Base-by-base conservation (phyloP, 495 filamentous ascomycete species). In the Hypoxylon fragiforme region DNA sequence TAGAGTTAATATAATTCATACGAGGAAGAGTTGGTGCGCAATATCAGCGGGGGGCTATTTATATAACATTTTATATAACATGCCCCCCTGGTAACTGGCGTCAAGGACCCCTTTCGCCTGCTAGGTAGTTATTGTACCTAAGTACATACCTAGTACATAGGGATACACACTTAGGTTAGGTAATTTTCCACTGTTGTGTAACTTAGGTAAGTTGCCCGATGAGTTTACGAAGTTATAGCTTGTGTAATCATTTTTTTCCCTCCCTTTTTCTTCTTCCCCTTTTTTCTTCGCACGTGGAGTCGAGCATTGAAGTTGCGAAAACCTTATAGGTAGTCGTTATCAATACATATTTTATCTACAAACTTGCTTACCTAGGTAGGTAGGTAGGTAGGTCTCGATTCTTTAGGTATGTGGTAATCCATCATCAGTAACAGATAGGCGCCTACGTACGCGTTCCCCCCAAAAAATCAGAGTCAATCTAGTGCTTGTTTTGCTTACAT, bases 241-340 rank as follows among this genome's bases (percentile, higher is more conserved):
- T n/a, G n/a, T n/a, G n/a, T n/a, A n/a, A n/a, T n/a, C n/a, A n/a
- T n/a, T n/a, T n/a, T n/a, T n/a, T n/a, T n/a, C n/a, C n/a, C n/a
- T n/a, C n/a, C n/a, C n/a, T n/a, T n/a, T n/a, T n/a, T n/a, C n/a
- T n/a, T n/a, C n/a, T n/a, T n/a, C n/a, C n/a, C n/a, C n/a, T n/a
- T n/a, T n/a, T n/a, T n/a, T n/a, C 19, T 24, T 32, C 32, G 34
- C 44, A 59, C 49, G 55, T 59, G 55, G 48, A 35, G 44, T 53
- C 24, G 24, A 4, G 24, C 24, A 4, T 4, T 9, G 24, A 28
- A 9, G n/a, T n/a, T n/a, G n/a, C n/a, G n/a, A n/a, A n/a, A n/a
- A n/a, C n/a, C n/a, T n/a, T n/a, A n/a, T n/a, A n/a, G n/a, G n/a
- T n/a, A n/a, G n/a, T n/a, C n/a, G n/a, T n/a, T n/a, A n/a, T n/a